Evolutionary conservation across 1,284 basidiomycete genomes (phyloP).

Genomic region (Ceratobasidium sp.): DNA sequence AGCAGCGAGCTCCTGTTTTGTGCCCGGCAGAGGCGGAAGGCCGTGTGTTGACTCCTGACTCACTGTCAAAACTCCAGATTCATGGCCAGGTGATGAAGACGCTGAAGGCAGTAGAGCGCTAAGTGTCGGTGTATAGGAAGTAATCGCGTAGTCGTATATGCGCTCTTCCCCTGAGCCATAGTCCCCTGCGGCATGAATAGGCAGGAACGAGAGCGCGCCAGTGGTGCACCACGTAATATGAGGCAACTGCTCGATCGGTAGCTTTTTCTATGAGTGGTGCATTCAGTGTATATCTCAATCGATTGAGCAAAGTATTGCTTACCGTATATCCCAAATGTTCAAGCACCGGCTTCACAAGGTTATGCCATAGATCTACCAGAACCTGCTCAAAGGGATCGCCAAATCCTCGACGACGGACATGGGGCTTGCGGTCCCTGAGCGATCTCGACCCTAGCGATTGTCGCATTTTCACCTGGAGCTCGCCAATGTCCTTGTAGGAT

Average conservation of each 20-base stretch:
- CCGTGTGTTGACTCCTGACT: not conserved
- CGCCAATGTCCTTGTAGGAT: not conserved
- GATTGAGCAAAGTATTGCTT: not conserved
- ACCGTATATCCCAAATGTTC: not conserved
- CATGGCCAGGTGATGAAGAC: not conserved
- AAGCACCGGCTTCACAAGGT: conserved; percentile 24
- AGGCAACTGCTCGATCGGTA: not conserved
- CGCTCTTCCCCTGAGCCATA: not conserved
- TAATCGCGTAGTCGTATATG: not conserved
- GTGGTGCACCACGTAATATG: conserved; percentile 28
- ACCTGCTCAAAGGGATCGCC: not conserved
- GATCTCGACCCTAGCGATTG: not conserved
- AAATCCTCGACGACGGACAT: not conserved
- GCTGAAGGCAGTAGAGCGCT: not conserved
- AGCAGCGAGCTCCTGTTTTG: not conserved
- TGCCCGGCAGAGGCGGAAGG: not conserved
- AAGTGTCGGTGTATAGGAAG: conserved; percentile 17
- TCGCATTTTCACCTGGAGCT: not conserved
- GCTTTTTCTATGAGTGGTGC: not conserved
- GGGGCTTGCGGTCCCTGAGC: not conserved
- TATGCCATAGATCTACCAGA: not conserved
- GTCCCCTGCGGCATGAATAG: conserved; percentile 14
- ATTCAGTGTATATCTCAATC: too few species aligned
- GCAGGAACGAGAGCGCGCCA: conserved; percentile 2
- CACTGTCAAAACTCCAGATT: not conserved